Percentiles rank a stretch among this genome's conserved stretches.
phyloP scores from a whole-genome alignment of 805 yeast species.

The Tetrapisispora pingtungensis region DNA sequence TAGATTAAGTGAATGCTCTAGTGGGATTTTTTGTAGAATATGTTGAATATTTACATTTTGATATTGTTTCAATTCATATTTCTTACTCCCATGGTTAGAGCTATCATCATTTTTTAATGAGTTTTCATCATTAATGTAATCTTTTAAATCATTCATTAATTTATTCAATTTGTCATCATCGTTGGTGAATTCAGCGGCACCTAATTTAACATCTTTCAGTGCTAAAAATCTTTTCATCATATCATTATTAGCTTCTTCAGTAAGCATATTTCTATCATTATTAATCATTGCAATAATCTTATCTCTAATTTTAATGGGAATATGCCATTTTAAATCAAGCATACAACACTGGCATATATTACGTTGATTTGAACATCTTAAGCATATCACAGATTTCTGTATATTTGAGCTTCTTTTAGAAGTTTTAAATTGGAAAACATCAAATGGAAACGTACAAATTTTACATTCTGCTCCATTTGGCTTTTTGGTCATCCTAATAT shows the following conservation, averaged over 20 bases:
- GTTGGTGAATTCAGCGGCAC: constrained; percentile 30
- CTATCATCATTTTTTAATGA: not conserved
- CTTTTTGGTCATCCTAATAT: constrained; percentile 56
- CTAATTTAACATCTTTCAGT: constrained; percentile 35
- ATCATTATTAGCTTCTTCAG: constrained; percentile 39
- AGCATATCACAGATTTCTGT: constrained; percentile 62
- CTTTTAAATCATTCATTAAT: constrained; percentile 38
- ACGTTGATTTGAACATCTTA: constrained; percentile 65
- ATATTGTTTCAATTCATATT: constrained; percentile 3
- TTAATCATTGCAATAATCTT: constrained; percentile 69
- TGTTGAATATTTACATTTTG: constrained; percentile 37
- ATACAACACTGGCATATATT: constrained; percentile 86
- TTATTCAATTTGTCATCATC: constrained; percentile 37
- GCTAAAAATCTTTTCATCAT: constrained; percentile 50
- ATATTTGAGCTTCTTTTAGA: constrained; percentile 32
- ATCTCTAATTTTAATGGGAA: constrained; percentile 73
- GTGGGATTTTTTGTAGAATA: constrained; percentile 53
- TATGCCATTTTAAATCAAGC: constrained; percentile 69
- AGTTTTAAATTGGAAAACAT: constrained; percentile 51
- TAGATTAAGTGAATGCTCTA: constrained; percentile 44
- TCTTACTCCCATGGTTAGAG: not conserved
- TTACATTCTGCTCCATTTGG: constrained; percentile 71
- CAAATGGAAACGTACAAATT: constrained; percentile 76
- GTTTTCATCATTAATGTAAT: not conserved
- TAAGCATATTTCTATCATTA: constrained; percentile 24